Evolutionary conservation across 768 basidiomycete genomes (phyloP).

Genomic region (Xerocomus brunneocitrinus): DNA sequence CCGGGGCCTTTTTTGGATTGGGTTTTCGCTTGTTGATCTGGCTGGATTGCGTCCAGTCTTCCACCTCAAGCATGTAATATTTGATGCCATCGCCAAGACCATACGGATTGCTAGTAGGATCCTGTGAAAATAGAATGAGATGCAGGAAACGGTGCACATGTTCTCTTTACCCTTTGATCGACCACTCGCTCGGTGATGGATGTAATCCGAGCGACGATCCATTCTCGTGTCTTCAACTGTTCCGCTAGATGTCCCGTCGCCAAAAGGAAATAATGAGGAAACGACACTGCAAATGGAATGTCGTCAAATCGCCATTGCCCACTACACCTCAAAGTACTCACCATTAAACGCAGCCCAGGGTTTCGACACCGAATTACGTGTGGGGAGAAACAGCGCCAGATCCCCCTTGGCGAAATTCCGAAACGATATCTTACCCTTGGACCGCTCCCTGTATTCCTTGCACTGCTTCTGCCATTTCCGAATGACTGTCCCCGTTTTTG

Average conservation of each 20-base stretch:
- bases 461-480: constrained; percentile 98
- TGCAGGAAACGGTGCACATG: not conserved
- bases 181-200: constrained; percentile 84
- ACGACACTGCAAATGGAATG: constrained; percentile 58
- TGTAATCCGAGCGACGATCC: constrained; percentile 92
- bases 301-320: not conserved
- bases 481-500: constrained; percentile 79
- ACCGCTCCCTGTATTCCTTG: constrained; percentile 92
- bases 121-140: constrained; percentile 39
- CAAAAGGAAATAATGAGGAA: constrained; percentile 96
- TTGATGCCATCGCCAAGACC: constrained; percentile 84
- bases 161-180: constrained; percentile 55
- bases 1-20: constrained; percentile 47
- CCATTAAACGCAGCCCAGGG: constrained; percentile 99
- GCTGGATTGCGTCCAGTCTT: constrained; percentile 84
- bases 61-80: constrained; percentile 90
- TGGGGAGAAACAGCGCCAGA: constrained; percentile 92
- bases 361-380: constrained; percentile 86
- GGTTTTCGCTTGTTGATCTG: constrained; percentile 55
- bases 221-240: constrained; percentile 86
- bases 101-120: constrained; percentile 84
- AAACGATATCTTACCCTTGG: constrained; percentile 95
- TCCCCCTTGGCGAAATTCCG: constrained; percentile 94
- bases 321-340: constrained; percentile 32
- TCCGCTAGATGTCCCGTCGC: constrained; percentile 83